Evolutionary conservation across 2,329 filamentous ascomycete species (phyloP), one percentile per base, ranked within the genome.

Genomic region (Endoconidiophora laricicola): DNA sequence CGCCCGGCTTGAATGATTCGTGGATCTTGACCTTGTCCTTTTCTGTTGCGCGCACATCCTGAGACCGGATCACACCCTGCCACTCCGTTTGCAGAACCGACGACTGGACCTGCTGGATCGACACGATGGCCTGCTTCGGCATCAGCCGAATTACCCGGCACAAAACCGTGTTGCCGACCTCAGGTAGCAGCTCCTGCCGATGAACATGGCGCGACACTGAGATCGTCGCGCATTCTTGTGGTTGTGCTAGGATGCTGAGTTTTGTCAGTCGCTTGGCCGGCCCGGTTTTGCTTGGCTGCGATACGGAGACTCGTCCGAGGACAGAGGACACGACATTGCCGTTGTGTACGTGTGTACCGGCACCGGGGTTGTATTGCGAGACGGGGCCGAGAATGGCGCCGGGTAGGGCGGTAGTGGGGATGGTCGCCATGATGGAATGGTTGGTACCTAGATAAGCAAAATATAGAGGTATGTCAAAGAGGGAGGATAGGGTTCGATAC

Each of bases 1-100:
- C 91, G 0, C 91, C 91, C 0, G 93, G 88, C 56, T 87, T 75
- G 62, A 96, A 96, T 59, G 82, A 85, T 63, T 94, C 87, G 57
- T 86, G 81, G 55, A 96, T 84, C 62, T 83, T 86, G 41, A 95
- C 86, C 58, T 86, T 85, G 62, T 96, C 91, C 67, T 95, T 94
- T 68, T 98, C 91, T 16, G 91, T 94, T 2, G 87, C 86, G 50
- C 91, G 75, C 33, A 98, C 86, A 61, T 98, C 91, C 67, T 96
- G 90, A 55, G 81, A 78, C 16, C 87, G 76, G 54, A 94, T 87
- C 54, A 93, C 69, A 3, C 84, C 87, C 65, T 86, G 82, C 75
- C 88, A 93, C 57, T 87, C 82, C 46, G 86, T 83, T 57, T 83
- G 75, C 54, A 84, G 70, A 39, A 84, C 80, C 9, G 73, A 74